These are phyloP conservation scores for Moesziomyces globuligerus DNA, from an alignment of 1,284 basidiomycete species.

Conservation along the genomic window DNA sequence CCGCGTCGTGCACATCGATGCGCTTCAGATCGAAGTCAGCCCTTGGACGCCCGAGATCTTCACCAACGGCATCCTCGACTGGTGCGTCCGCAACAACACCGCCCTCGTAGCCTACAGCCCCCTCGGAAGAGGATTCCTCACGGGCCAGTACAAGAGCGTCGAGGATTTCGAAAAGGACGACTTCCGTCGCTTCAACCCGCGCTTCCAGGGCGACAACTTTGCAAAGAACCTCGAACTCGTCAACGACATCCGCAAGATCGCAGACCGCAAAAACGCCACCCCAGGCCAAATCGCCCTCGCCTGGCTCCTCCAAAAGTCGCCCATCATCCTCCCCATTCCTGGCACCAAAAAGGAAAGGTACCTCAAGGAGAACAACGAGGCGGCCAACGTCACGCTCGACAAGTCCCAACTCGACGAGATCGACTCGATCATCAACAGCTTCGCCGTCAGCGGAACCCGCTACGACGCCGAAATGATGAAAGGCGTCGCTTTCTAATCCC, in stretches of 20 bases:
- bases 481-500: slow-evolving; percentile 28
- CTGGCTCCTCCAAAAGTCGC: slow-evolving; percentile 34
- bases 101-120: slow-evolving; percentile 52
- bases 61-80: slow-evolving; percentile 55
- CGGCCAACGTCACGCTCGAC: slow-evolving; percentile 32
- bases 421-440: slow-evolving; percentile 48
- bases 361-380: slow-evolving; percentile 46
- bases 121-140: slow-evolving; percentile 51
- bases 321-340: slow-evolving; percentile 44
- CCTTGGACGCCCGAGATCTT: slow-evolving; percentile 66
- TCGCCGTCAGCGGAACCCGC: slow-evolving; percentile 45
- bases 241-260: slow-evolving; percentile 44
- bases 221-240: slow-evolving; percentile 51
- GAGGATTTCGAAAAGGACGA: slow-evolving; percentile 47
- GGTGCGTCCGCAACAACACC: slow-evolving; percentile 44
- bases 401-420: slow-evolving; percentile 46
- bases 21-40: slow-evolving; percentile 71
- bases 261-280: slow-evolving; percentile 46
- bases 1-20: slow-evolving; percentile 68
- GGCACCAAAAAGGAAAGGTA: slow-evolving; percentile 50
- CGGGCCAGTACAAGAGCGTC: slow-evolving; percentile 35
- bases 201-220: slow-evolving; percentile 52
- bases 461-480: slow-evolving; percentile 29
- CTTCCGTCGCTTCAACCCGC: slow-evolving; percentile 47
- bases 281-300: slow-evolving; percentile 56